These are phyloP conservation scores for Lipomyces spencermartinsiae DNA, from an alignment of 805 yeast species.

Conservation along the genomic window DNA sequence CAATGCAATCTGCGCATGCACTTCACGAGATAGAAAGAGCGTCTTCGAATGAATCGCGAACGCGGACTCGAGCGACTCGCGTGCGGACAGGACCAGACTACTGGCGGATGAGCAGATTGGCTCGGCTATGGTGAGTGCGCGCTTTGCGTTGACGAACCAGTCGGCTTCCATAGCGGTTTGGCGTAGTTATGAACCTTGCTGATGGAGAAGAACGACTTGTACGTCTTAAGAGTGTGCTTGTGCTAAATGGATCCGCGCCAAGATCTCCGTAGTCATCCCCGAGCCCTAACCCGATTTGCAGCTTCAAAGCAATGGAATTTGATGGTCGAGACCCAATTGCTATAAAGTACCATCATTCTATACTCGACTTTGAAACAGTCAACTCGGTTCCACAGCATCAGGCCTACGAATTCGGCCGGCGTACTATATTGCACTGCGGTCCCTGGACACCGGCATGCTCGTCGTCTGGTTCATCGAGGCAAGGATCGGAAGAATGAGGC, in stretches of 20 bases:
- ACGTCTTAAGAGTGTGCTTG: not conserved
- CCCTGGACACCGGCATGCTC: no score
- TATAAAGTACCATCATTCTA: no score
- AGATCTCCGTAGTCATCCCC: not conserved
- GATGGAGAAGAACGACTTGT: not conserved
- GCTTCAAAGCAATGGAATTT: not conserved
- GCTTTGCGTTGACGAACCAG: constrained; percentile 57
- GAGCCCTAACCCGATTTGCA: not conserved
- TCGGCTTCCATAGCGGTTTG: constrained; percentile 31
- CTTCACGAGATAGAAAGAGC: constrained; percentile 54
- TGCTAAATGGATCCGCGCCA: no score
- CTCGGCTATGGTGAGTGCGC: constrained; percentile 57
- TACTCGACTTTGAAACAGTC: no score
- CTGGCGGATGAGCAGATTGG: constrained; percentile 60
- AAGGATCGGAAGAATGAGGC: no score
- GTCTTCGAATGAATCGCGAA: constrained; percentile 53
- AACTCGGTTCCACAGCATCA: no score
- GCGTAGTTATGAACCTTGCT: not conserved
- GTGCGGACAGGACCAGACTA: constrained; percentile 48
- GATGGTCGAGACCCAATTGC: no score
- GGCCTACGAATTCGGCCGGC: no score
- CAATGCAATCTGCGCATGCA: constrained; percentile 55
- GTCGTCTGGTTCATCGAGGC: no score
- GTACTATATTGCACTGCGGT: no score
- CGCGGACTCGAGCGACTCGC: constrained; percentile 50